phyloP scores from a whole-genome alignment of 257 asterid species.

The Leptodermis oblonga region DNA sequence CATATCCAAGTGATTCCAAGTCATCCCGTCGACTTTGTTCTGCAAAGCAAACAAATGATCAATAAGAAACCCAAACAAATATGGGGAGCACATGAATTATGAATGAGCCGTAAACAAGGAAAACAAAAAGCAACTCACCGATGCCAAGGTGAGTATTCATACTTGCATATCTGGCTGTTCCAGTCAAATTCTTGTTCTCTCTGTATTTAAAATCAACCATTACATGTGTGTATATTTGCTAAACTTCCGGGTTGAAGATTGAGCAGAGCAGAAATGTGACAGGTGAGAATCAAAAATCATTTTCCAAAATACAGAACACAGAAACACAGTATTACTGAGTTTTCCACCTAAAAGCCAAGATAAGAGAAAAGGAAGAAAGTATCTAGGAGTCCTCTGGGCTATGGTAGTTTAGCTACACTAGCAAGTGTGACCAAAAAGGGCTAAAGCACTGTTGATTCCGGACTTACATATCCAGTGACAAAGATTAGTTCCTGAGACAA shows the following conservation, averaged over 20 bases:
- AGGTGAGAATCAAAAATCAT: background rate
- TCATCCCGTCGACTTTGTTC: constrained; percentile 98
- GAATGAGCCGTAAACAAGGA: constrained; percentile 14
- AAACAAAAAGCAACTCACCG: constrained; percentile 41
- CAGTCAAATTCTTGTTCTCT: constrained; percentile 85
- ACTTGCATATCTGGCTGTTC: constrained; percentile 95
- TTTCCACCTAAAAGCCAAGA: background rate
- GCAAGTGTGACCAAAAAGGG: background rate
- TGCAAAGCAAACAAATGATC: constrained; percentile 28
- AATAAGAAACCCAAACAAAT: constrained; percentile 20
- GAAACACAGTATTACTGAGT: background rate
- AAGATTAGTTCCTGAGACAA: background rate
- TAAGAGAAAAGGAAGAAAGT: background rate
- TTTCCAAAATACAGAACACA: background rate
- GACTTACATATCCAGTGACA: background rate
- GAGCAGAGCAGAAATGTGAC: background rate
- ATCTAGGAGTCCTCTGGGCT: background rate
- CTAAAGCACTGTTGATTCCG: background rate
- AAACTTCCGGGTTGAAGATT: background rate
- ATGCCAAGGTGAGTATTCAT: constrained; percentile 94
- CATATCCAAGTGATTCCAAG: constrained; percentile 92
- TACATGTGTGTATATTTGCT: background rate
- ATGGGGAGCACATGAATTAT: constrained; percentile 6
- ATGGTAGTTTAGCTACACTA: background rate
- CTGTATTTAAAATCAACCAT: constrained; percentile 35